These are phyloP conservation scores for Trichosanthes cucumerina DNA, from an alignment of 306 rosid genomes.

Conservation along the genomic window DNA sequence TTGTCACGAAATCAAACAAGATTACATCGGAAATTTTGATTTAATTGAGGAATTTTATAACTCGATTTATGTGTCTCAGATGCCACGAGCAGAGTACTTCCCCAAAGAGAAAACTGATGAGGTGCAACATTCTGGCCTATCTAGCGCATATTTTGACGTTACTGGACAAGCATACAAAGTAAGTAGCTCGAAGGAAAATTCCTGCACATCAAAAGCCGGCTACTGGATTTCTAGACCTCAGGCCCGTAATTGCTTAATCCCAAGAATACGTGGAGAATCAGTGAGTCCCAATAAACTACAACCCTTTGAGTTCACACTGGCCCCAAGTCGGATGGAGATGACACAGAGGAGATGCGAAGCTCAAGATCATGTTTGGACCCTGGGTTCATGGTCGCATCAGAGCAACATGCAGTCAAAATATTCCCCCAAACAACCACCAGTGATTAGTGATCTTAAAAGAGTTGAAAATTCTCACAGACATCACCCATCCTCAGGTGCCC, in stretches of 20 bases:
- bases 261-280: background rate
- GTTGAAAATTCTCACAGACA: constrained; percentile 18
- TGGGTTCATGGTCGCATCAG: constrained; percentile 23
- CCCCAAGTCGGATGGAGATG: constrained; percentile 12
- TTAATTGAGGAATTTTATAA: constrained; percentile 9
- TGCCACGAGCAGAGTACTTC: background rate
- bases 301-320: constrained; percentile 6
- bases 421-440: constrained; percentile 13
- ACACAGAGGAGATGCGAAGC: constrained; percentile 34
- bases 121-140: background rate
- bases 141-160: background rate
- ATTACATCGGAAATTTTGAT: background rate
- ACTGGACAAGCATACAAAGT: background rate
- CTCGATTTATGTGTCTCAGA: background rate
- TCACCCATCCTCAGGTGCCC: constrained; percentile 27
- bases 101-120: background rate
- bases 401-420: constrained; percentile 15
- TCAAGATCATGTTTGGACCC: constrained; percentile 23
- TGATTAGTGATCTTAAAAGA: constrained; percentile 18
- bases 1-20: background rate
- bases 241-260: background rate
- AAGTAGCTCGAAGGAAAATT: background rate
- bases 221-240: background rate
- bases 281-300: constrained; percentile 6
- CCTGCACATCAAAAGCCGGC: background rate